A percentile compares a stretch with the other conserved stretches of the same genome.
These are phyloP conservation scores for Wickerhamomyces strasburgensis DNA, from an alignment of 805 yeast genomes.

Conservation along the genomic window DNA sequence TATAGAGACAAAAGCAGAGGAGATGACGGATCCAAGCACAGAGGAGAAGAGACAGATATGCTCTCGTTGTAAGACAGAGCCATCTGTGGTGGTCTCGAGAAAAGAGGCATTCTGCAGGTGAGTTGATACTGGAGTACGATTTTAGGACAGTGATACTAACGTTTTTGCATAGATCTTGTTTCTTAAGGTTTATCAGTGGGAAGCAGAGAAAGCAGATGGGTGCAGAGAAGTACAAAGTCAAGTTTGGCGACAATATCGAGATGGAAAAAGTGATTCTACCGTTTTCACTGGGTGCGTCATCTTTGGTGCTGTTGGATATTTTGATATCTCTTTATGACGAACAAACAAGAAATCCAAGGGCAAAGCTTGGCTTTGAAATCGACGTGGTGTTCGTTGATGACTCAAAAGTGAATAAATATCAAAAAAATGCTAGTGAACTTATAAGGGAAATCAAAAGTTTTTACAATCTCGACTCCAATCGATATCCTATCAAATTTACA, in stretches of 20 bases:
- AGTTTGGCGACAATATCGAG: slow-evolving; percentile 44
- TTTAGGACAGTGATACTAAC: slow-evolving; percentile 2
- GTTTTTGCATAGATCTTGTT: slow-evolving; percentile 45
- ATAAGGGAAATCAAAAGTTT: slow-evolving; percentile 13
- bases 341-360: slow-evolving; percentile 57
- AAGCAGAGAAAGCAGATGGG: slow-evolving; percentile 77
- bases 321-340: slow-evolving; percentile 54
- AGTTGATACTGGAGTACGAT: slow-evolving; percentile 5
- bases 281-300: slow-evolving; percentile 61
- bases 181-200: slow-evolving; percentile 63
- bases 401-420: slow-evolving; percentile 18
- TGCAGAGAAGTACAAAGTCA: slow-evolving; percentile 66
- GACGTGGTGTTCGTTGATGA: slow-evolving; percentile 47
- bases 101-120: slow-evolving; percentile 59
- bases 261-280: slow-evolving; percentile 51
- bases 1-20: background rate
- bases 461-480: slow-evolving; percentile 11
- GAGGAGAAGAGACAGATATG: slow-evolving; percentile 8
- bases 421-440: slow-evolving; percentile 13
- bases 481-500: slow-evolving; percentile 35
- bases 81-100: slow-evolving; percentile 45
- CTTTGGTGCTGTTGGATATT: slow-evolving; percentile 66
- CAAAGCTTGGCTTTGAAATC: slow-evolving; percentile 62
- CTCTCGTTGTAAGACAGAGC: slow-evolving; percentile 41
- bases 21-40: background rate